Percentiles rank a stretch among this genome's conserved stretches.
Conservation (phyloP, 2,329 filamentous ascomycete genomes). For the Grosmannia huntii region DNA sequence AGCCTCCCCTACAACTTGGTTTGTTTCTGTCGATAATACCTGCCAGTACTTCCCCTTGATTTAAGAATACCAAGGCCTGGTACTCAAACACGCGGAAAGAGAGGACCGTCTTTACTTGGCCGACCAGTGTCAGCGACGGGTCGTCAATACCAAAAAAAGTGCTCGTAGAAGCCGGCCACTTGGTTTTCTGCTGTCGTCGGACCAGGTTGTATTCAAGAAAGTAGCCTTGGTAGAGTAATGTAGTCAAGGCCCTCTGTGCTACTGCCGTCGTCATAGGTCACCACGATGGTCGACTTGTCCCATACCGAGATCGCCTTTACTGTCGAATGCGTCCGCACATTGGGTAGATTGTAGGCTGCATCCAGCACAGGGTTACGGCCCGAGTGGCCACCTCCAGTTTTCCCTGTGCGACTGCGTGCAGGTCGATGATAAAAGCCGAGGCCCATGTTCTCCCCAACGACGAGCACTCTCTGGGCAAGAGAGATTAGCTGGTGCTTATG, state of each 20-base stretch:
- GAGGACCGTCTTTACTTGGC: slow-evolving; percentile 23
- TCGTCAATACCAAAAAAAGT: slow-evolving; percentile 23
- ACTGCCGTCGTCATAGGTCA: too few species aligned
- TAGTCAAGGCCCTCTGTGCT: too few species aligned
- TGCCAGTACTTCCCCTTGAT: not conserved
- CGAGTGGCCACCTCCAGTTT: slow-evolving; percentile 15
- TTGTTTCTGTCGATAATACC: too few species aligned
- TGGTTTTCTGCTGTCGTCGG: too few species aligned
- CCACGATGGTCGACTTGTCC: slow-evolving; percentile 12
- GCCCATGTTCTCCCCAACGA: slow-evolving; percentile 46
- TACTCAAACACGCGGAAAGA: slow-evolving; percentile 24
- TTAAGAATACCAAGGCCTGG: slow-evolving; percentile 21
- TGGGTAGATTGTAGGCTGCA: slow-evolving; percentile 40
- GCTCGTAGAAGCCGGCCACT: slow-evolving; percentile 21
- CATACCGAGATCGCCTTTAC: slow-evolving; percentile 20
- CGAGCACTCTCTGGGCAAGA: slow-evolving; percentile 31
- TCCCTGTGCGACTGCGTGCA: slow-evolving; percentile 27
- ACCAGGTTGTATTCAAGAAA: too few species aligned
- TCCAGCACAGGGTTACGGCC: slow-evolving; percentile 37
- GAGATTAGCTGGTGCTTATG: too few species aligned
- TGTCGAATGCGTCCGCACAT: slow-evolving; percentile 28
- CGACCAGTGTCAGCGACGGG: slow-evolving; percentile 21
- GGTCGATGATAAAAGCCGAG: slow-evolving; percentile 40
- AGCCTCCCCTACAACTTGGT: not conserved
- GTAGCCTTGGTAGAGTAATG: too few species aligned